Evolutionary conservation across 148 eudicot genomes (phyloP), one percentile per base, ranked within the genome.

Genomic region (Drosera capensis): DNA sequence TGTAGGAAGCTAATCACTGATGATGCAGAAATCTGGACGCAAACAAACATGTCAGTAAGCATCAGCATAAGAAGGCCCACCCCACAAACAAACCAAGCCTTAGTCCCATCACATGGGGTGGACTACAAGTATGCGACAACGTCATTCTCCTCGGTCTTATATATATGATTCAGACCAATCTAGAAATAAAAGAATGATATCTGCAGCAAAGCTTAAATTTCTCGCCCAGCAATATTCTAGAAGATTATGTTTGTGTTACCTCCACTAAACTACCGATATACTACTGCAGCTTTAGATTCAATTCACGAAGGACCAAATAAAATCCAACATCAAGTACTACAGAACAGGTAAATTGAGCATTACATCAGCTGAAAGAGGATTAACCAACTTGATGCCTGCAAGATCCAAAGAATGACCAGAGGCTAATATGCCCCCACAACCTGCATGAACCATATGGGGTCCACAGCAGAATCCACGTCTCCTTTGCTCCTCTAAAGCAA

Each of bases 391-490:
- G 59, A 84, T 70, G 5, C 97, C 97, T 46, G 95, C 92, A 63
- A 84, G 78, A 55, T 90, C 97, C 59, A 84, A 58, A 35, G 93
- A 80, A 69, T 90, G 97, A 43, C 81, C 68, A 67, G 97, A 80
- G 54, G 97, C 82, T 63, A 90, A 71, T 49, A 77, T 59, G 48
- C 97, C 97, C 21, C 97, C 97, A 75, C 97, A 90, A 34, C 96
- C 96, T 13, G 96, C 96, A 77, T 83, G 96, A 29, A 67, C 82
- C 88, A 68, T 77, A 35, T 77, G 68, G 8, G 96, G 96, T 52
- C 96, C 95, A 68, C 97, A 90, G 45, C 84, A 77, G 59, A 90
- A 84, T 42, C 93, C 93, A 14, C 92, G 86, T 50, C 93, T 75
- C 69, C 73, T 55, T 58, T 84, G 97, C 77, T 90, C 97, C 70